phyloP scores from a whole-genome alignment of 129 eudicot species.

The Lactuca saligna region DNA sequence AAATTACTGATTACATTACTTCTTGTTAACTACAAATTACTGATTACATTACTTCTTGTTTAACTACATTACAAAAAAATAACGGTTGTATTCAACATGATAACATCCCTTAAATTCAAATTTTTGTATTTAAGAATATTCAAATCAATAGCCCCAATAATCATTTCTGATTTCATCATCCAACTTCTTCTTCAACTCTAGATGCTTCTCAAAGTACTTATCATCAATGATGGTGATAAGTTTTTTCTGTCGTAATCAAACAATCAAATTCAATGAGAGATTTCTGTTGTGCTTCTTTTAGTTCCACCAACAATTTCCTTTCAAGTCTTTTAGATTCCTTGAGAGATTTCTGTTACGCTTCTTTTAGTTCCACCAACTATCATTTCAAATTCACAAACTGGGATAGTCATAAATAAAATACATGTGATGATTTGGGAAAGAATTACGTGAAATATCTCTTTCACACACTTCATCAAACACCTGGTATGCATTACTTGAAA shows the following conservation, averaged over 20 bases:
- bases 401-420: too few relatives aligned
- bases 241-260: constrained; percentile 47
- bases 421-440: too few relatives aligned
- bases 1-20: too few relatives aligned
- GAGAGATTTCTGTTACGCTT: constrained; percentile 75
- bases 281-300: constrained; percentile 86
- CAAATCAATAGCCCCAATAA: constrained; percentile 81
- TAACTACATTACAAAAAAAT: neutral
- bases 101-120: constrained; percentile 7
- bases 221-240: constrained; percentile 98
- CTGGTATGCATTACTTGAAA: too few relatives aligned
- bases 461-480: too few relatives aligned
- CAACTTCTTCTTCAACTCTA: constrained; percentile 90
- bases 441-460: too few relatives aligned
- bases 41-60: too few relatives aligned
- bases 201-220: constrained; percentile 92
- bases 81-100: constrained; percentile 28
- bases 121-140: neutral
- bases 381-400: constrained; percentile 15
- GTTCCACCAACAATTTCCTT: constrained; percentile 92
- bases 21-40: too few relatives aligned
- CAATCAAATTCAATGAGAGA: constrained; percentile 27
- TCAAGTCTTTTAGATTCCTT: constrained; percentile 94
- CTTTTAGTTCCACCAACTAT: constrained; percentile 93
- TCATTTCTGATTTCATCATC: constrained; percentile 94